Conservation (phyloP, 768 basidiomycete species). For the Boletus reticulatus region DNA sequence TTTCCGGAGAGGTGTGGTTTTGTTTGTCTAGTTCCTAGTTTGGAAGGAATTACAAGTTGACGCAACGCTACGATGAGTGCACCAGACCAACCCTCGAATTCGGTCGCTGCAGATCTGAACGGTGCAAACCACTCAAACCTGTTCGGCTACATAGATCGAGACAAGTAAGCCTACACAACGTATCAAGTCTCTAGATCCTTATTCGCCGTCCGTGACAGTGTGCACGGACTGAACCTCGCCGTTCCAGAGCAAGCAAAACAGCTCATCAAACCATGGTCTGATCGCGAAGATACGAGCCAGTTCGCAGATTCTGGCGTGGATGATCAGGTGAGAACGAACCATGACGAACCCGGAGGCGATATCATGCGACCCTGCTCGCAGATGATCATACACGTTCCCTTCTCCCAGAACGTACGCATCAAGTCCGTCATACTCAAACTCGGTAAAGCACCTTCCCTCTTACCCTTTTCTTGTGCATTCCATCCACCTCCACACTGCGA, state of each 20-base stretch:
- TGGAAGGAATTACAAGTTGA: conserved; percentile 10
- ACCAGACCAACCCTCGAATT: conserved; percentile 33
- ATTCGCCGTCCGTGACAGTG: conserved; percentile 39
- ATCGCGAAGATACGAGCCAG: conserved; percentile 62
- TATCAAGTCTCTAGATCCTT: not conserved
- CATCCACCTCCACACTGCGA: conserved; percentile 6
- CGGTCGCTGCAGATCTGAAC: conserved; percentile 44
- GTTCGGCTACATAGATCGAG: conserved; percentile 58
- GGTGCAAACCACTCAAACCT: conserved; percentile 54
- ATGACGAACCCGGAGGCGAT: not conserved
- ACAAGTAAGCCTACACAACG: conserved; percentile 46
- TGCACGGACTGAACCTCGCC: conserved; percentile 76
- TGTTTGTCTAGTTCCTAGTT: conserved; percentile 20
- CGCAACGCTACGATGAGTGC: conserved; percentile 6
- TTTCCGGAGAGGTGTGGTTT: conserved; percentile 12
- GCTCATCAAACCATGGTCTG: conserved; percentile 80
- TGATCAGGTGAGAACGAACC: conserved; percentile 60
- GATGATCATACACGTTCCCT: conserved; percentile 82
- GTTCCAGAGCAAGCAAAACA: conserved; percentile 79
- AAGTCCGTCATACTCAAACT: conserved; percentile 74
- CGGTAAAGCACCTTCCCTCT: conserved; percentile 42
- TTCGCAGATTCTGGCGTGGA: conserved; percentile 81
- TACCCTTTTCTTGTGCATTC: conserved; percentile 2
- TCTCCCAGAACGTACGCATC: conserved; percentile 73
- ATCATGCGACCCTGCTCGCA: conserved; percentile 31